These are phyloP conservation scores for Dalbergia cultrata DNA, from an alignment of 306 rosid species.

Conservation along the genomic window DNA sequence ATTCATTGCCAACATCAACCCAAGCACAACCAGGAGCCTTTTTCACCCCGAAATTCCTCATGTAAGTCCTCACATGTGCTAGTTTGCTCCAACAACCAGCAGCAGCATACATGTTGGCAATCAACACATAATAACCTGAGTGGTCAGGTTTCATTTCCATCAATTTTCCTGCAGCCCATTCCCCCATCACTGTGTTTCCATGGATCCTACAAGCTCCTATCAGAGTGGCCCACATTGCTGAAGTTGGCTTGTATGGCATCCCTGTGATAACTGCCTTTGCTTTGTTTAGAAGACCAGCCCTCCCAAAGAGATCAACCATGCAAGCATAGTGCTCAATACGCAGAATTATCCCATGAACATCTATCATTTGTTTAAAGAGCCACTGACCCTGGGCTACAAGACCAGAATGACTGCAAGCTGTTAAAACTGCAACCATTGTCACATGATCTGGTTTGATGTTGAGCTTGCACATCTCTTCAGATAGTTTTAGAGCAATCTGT, in stretches of 20 bases:
- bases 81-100: constrained; percentile 80
- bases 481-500: constrained; percentile 65
- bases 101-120: constrained; percentile 92
- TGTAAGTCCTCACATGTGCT: constrained; percentile 76
- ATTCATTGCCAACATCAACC: constrained; percentile 73
- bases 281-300: constrained; percentile 80
- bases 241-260: constrained; percentile 87
- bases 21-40: constrained; percentile 85
- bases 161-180: constrained; percentile 91
- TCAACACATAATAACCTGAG: constrained; percentile 85
- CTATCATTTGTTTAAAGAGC: constrained; percentile 68
- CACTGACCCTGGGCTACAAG: constrained; percentile 68
- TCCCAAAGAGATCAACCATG: constrained; percentile 88
- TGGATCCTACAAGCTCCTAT: constrained; percentile 82
- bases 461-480: constrained; percentile 72
- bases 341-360: constrained; percentile 63
- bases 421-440: constrained; percentile 80
- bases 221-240: constrained; percentile 94
- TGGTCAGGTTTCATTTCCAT: constrained; percentile 75
- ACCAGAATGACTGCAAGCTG: constrained; percentile 93
- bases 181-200: constrained; percentile 71
- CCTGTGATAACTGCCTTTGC: constrained; percentile 68
- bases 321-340: constrained; percentile 79
- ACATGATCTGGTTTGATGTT: constrained; percentile 80
- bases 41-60: constrained; percentile 82